These are phyloP conservation scores for Jamesozyma rosinii DNA, from an alignment of 805 yeast species.

Conservation along the genomic window DNA sequence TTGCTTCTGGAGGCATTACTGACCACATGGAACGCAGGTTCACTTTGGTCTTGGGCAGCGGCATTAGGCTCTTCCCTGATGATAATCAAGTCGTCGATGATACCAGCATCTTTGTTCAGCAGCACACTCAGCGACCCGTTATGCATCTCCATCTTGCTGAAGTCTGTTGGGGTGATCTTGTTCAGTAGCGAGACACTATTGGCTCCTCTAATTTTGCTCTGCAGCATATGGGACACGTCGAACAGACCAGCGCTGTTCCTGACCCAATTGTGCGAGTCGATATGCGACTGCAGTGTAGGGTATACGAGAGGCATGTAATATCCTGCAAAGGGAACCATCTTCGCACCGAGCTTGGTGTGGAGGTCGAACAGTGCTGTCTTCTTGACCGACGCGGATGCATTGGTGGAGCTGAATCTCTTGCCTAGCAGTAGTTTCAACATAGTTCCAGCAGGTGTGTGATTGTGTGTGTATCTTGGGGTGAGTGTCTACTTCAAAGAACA, in stretches of 20 bases:
- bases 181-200: constrained; percentile 62
- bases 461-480: too few relatives aligned
- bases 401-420: constrained; percentile 29
- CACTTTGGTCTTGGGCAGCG: constrained; percentile 29
- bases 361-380: constrained; percentile 76
- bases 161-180: constrained; percentile 81
- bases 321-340: constrained; percentile 95
- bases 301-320: constrained; percentile 90
- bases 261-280: constrained; percentile 93
- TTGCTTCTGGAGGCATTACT: constrained; percentile 94
- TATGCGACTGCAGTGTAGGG: constrained; percentile 64
- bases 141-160: constrained; percentile 45
- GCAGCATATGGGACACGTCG: constrained; percentile 97
- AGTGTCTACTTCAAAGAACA: too few relatives aligned
- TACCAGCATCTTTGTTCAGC: constrained; percentile 67
- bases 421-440: neutral
- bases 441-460: too few relatives aligned
- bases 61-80: constrained; percentile 44
- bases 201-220: constrained; percentile 67
- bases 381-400: constrained; percentile 29
- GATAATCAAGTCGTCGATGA: constrained; percentile 88
- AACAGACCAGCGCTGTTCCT: constrained; percentile 80
- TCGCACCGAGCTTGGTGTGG: constrained; percentile 72
- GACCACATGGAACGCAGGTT: constrained; percentile 63
- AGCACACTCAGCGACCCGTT: constrained; percentile 71